phyloP scores from a whole-genome alignment of 164 flowering plant genomes.

The Aristolochia fimbriata region DNA sequence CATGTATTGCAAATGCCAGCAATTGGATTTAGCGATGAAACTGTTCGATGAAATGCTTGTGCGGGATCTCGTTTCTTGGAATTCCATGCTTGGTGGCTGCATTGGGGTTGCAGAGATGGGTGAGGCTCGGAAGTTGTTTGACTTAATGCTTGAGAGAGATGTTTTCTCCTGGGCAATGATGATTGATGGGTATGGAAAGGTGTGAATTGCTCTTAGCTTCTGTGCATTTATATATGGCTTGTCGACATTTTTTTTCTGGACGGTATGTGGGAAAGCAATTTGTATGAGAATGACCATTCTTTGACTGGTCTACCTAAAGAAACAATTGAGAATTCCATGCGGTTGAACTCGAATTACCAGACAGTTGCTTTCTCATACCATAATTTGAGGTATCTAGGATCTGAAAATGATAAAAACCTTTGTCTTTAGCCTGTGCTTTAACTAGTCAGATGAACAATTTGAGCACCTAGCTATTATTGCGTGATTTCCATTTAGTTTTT shows the following conservation, averaged over 20 bases:
- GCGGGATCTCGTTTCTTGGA: constrained; percentile 41
- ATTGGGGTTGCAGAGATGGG: constrained; percentile 19
- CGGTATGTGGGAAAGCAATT: neutral
- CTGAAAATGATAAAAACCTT: no score
- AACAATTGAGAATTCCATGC: no score
- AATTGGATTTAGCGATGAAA: constrained; percentile 12
- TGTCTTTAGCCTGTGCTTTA: no score
- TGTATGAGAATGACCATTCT: no score
- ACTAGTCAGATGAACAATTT: no score
- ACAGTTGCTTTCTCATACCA: no score
- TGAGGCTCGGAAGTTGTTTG: constrained; percentile 27
- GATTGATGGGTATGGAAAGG: constrained; percentile 45
- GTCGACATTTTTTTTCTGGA: neutral
- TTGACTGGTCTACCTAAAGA: no score
- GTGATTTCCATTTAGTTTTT: no score
- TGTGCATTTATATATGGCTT: neutral
- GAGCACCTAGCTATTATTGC: no score
- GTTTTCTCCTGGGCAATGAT: constrained; percentile 34
- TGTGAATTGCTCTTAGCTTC: neutral
- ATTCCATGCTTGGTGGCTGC: constrained; percentile 25
- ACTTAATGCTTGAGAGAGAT: constrained; percentile 32
- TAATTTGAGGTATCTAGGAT: no score
- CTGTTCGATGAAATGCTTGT: constrained; percentile 20
- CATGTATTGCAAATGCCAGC: constrained; percentile 31
- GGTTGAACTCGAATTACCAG: no score